Base-by-base conservation (phyloP, 805 yeast genomes). In the Scheffersomyces stipitis region DNA sequence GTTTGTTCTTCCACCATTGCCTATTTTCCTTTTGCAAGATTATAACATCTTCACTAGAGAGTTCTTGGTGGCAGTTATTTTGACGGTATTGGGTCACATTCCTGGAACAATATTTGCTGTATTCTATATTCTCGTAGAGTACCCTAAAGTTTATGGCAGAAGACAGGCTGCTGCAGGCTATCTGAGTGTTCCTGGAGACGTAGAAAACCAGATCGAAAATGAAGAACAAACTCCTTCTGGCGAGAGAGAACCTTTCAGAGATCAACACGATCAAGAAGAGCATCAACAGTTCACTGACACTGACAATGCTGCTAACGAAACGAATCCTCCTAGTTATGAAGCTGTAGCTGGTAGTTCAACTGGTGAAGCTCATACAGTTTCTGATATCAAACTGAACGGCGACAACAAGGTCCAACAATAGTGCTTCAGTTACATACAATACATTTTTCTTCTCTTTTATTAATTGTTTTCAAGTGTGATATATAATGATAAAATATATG, bases 1-100 rank as follows among this genome's bases (percentile, higher is more conserved):
- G 15, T 31, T 65, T 15, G 42, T 66, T 7, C 37, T 67, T 22
- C 73, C 74, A 12, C 73, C 73, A 3, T 52, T 64, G 35, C 69
- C 73, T 1, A 49, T 68, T 18, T 59, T 58, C 33, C 44, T 67
- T 10, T 40, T 63, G 33, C 51, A 52, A 12, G 52, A 53, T 34
- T 54, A 57, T 38, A 46, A 60, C n/a, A 41, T 63, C 27, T 52
- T 49, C 34, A 63, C 64, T 40, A 59, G 58, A 46, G 69, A 64
- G 42, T 60, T 65, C 31, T 52, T 58, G 23, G 49, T 66, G 15
- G 35, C 58, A 4, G 49, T 65, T 5, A 32, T 65, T 15, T 53
- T 64, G 37, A 59, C 71, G 14, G 28, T 60, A 3, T 45, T 64
- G 34, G 60, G 64, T 26, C 64, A 62, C 38, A 31, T 59, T 17